Conservation (phyloP, 1,139 yeast species). For the Blastobotrys raffinosifermentans region DNA sequence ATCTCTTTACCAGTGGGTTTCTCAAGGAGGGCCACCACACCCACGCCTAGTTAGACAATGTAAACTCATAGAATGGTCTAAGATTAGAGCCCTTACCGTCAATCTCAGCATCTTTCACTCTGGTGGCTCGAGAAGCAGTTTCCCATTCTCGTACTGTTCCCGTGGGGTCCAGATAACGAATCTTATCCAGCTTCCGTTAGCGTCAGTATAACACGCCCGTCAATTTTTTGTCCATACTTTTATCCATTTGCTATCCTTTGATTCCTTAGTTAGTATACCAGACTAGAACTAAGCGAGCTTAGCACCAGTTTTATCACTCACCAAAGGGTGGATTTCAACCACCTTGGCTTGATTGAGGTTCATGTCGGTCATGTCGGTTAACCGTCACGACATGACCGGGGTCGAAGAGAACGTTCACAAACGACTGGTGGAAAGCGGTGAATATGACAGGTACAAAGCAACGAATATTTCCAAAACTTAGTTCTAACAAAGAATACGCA, state of each 20-base stretch:
- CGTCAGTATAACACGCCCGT: not conserved
- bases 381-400: constrained; percentile 6
- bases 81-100: constrained; percentile 50
- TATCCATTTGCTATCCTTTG: constrained; percentile 53
- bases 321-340: constrained; percentile 29
- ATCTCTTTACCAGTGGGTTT: constrained; percentile 49
- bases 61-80: not conserved
- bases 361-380: constrained; percentile 7
- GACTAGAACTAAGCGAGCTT: not conserved
- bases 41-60: constrained; percentile 41
- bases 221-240: too few relatives aligned
- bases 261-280: constrained; percentile 17
- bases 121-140: constrained; percentile 77
- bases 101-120: constrained; percentile 56
- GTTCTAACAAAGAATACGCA: constrained; percentile 23
- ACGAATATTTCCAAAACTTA: not conserved
- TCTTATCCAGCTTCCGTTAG: constrained; percentile 38
- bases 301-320: too few relatives aligned
- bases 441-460: constrained; percentile 50
- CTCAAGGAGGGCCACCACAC: constrained; percentile 66
- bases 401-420: constrained; percentile 28
- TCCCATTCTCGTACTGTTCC: constrained; percentile 68
- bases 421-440: constrained; percentile 69
- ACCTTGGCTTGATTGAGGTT: constrained; percentile 32
- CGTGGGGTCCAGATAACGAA: constrained; percentile 46